A percentile compares a stretch with the other conserved stretches of the same genome.
Conservation (phyloP, 805 yeast genomes). For the Saturnispora zaruensis region DNA sequence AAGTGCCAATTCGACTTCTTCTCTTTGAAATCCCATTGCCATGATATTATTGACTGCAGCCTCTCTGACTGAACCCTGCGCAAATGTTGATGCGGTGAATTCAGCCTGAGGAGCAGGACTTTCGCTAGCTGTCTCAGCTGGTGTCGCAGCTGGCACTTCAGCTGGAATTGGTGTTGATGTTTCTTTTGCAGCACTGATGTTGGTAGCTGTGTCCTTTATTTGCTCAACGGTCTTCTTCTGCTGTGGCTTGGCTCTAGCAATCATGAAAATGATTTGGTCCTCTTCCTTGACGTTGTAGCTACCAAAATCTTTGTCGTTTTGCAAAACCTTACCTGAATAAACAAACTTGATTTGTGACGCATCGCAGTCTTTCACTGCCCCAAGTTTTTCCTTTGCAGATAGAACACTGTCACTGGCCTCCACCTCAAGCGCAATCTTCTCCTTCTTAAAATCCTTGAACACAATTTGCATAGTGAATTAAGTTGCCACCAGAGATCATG, state of each 20-base stretch:
- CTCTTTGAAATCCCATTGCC: slow-evolving; percentile 93
- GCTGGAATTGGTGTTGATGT: slow-evolving; percentile 20
- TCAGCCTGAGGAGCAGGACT: slow-evolving; percentile 17
- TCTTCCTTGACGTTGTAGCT: slow-evolving; percentile 70
- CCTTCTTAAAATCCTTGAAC: slow-evolving; percentile 90
- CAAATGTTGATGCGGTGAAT: slow-evolving; percentile 47
- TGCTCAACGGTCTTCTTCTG: slow-evolving; percentile 22
- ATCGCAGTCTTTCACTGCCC: slow-evolving; percentile 58
- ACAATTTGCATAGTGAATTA: slow-evolving; percentile 53
- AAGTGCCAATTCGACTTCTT: slow-evolving; percentile 81
- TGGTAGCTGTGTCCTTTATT: slow-evolving; percentile 18
- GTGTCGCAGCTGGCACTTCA: slow-evolving; percentile 18
- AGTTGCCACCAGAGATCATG: slow-evolving; percentile 14
- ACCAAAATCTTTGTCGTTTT: slow-evolving; percentile 68
- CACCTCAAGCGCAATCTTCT: slow-evolving; percentile 71
- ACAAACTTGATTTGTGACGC: slow-evolving; percentile 76
- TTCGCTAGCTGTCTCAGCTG: slow-evolving; percentile 11
- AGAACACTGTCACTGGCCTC: slow-evolving; percentile 58
- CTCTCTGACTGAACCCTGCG: slow-evolving; percentile 72
- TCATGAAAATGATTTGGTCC: slow-evolving; percentile 90
- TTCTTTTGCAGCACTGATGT: slow-evolving; percentile 12
- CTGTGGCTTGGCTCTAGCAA: slow-evolving; percentile 45
- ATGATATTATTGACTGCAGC: slow-evolving; percentile 72
- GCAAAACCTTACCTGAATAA: slow-evolving; percentile 81
- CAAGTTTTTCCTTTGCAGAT: slow-evolving; percentile 67